Evolutionary conservation across 2,329 filamentous ascomycete species (phyloP).

Genomic region (Calonectria pteridis): DNA sequence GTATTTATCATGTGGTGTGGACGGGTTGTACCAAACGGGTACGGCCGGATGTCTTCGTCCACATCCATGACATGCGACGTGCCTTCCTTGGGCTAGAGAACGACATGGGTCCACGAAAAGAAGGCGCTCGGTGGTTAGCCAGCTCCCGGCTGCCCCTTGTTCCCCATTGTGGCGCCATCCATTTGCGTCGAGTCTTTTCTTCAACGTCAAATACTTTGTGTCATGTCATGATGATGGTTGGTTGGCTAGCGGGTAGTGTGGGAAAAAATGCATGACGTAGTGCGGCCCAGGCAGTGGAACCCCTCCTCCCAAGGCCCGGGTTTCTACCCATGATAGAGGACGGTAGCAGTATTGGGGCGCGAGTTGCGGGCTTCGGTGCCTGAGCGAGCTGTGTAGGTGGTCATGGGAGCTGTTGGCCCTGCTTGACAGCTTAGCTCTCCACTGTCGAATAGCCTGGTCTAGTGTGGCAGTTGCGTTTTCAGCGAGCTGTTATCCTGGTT

Average conservation of each 20-base stretch:
- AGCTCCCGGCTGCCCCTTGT: neutral
- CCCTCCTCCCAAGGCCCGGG: neutral
- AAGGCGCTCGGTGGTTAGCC: constrained; percentile 1
- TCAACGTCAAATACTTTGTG: constrained; percentile 1
- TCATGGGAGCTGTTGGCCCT: neutral
- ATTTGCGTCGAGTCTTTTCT: neutral
- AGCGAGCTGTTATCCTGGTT: neutral
- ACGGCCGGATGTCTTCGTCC: constrained; percentile 3
- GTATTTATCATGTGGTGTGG: constrained; percentile 23
- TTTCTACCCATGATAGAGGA: neutral
- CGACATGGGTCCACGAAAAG: constrained; percentile 9
- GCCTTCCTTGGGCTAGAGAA: neutral
- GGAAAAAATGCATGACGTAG: constrained; percentile 46
- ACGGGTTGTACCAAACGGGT: constrained; percentile 20
- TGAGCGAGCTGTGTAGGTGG: neutral
- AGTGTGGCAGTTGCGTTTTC: neutral
- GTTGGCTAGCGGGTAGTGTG: constrained; percentile 29
- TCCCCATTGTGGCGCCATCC: neutral
- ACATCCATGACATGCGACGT: constrained; percentile 2
- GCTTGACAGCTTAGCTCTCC: neutral
- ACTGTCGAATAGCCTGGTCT: neutral
- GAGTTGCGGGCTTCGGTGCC: neutral
- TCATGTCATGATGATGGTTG: constrained; percentile 34
- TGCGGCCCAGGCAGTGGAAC: constrained; percentile 33
- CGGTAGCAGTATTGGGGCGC: neutral